phyloP scores from a whole-genome alignment of 371 early-diverging fungal species.

The Chytridium lagenaria region DNA sequence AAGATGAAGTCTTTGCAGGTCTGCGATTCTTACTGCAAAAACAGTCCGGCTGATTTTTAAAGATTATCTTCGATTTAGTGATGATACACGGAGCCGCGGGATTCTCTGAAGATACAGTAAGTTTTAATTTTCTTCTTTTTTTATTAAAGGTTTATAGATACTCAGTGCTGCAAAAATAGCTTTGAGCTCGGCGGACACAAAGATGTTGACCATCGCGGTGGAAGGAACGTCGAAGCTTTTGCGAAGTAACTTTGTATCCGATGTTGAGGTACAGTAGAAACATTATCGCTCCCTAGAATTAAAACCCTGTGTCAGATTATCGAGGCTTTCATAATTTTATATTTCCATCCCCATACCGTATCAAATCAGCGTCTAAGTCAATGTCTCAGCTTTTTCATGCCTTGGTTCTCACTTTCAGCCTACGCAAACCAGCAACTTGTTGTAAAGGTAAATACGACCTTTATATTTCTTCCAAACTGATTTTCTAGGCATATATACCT shows the following conservation, averaged over 20 bases:
- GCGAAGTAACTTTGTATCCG: slow-evolving; percentile 17
- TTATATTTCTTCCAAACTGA: not conserved
- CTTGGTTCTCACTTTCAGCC: slow-evolving; percentile 21
- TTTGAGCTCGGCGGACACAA: not conserved
- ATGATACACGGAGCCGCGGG: slow-evolving; percentile 27
- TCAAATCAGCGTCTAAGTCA: slow-evolving; percentile 25
- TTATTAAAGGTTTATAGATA: slow-evolving; percentile 16
- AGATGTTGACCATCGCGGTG: slow-evolving; percentile 25
- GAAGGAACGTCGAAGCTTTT: slow-evolving; percentile 34
- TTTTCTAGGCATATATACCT: slow-evolving; percentile 7
- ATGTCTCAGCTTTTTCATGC: slow-evolving; percentile 33
- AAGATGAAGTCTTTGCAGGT: not conserved
- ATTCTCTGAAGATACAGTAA: slow-evolving; percentile 18
- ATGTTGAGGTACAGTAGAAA: slow-evolving; percentile 21
- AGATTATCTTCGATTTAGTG: slow-evolving; percentile 34
- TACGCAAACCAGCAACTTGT: slow-evolving; percentile 20
- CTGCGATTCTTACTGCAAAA: too few relatives aligned
- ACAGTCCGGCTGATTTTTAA: too few relatives aligned
- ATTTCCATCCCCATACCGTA: slow-evolving; percentile 31
- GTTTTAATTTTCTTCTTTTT: too few relatives aligned
- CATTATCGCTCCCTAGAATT: not conserved
- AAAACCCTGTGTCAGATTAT: slow-evolving; percentile 12
- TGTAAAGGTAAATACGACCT: not conserved
- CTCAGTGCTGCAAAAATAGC: not conserved
- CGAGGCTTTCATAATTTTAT: slow-evolving; percentile 32